Evolutionary conservation across 805 yeast species (phyloP).

Genomic region (Monosporozyma aerobia): DNA sequence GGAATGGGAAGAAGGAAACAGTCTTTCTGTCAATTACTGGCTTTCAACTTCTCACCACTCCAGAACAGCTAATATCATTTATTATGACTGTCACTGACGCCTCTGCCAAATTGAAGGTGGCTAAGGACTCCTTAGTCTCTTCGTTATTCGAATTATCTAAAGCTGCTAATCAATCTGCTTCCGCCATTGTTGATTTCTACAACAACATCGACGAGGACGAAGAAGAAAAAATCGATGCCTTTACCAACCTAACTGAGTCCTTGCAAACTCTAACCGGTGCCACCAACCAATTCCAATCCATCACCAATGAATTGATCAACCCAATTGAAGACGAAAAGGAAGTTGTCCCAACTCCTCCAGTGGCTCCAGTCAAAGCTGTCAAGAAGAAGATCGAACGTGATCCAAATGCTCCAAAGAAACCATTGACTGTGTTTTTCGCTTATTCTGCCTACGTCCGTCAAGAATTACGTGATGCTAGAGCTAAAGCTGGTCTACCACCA

Average conservation of each 20-base stretch:
- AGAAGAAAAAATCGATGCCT: slow-evolving; percentile 38
- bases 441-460: slow-evolving; percentile 70
- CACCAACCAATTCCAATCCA: slow-evolving; percentile 26
- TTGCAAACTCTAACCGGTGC: slow-evolving; percentile 33
- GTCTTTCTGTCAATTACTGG: neutral
- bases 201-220: slow-evolving; percentile 44
- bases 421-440: slow-evolving; percentile 76
- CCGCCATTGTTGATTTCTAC: slow-evolving; percentile 70
- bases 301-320: slow-evolving; percentile 23
- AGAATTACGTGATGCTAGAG: slow-evolving; percentile 59
- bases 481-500: slow-evolving; percentile 47
- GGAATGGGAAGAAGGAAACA: neutral
- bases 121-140: slow-evolving; percentile 49
- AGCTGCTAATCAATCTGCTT: slow-evolving; percentile 79
- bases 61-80: neutral
- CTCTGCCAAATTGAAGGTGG: slow-evolving; percentile 27
- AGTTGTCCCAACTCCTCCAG: neutral
- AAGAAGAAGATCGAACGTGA: slow-evolving; percentile 54
- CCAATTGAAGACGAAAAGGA: slow-evolving; percentile 31
- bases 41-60: neutral
- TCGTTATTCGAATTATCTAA: slow-evolving; percentile 74
- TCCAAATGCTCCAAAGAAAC: slow-evolving; percentile 94
- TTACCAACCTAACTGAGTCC: slow-evolving; percentile 35
- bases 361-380: slow-evolving; percentile 21
- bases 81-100: slow-evolving; percentile 23